phyloP scores from a whole-genome alignment of 331 rosid genomes.

The Quercus tomentella region DNA sequence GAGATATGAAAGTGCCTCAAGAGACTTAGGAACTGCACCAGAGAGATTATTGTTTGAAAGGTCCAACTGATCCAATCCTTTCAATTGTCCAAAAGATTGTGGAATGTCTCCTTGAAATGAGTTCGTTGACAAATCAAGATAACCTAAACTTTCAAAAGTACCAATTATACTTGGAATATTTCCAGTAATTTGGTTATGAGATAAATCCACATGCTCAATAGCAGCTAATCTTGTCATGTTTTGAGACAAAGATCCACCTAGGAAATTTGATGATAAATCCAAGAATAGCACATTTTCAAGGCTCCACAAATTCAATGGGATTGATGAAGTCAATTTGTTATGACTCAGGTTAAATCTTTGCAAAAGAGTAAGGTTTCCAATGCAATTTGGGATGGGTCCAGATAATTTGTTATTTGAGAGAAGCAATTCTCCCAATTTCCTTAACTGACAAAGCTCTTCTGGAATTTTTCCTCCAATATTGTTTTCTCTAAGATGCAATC shows the following conservation, averaged over 20 bases:
- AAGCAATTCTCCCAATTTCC: neutral
- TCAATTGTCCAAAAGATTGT: neutral
- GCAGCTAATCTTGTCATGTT: too few relatives aligned
- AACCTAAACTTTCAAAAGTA: neutral
- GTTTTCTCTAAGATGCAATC: neutral
- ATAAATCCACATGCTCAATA: neutral
- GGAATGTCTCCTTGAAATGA: neutral
- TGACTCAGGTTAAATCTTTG: neutral
- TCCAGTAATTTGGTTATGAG: neutral
- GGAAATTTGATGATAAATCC: neutral
- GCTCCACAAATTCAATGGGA: neutral
- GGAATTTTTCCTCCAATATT: neutral
- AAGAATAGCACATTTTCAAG: neutral
- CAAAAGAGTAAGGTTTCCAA: neutral
- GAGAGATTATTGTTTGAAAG: constrained; percentile 4
- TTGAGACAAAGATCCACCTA: neutral
- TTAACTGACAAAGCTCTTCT: neutral
- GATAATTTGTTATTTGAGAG: neutral
- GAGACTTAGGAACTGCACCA: constrained; percentile 9
- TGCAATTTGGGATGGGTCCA: neutral
- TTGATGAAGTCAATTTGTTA: neutral
- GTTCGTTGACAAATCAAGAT: neutral
- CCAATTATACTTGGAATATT: neutral
- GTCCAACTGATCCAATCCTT: neutral
- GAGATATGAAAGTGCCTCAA: constrained; percentile 2